Percentiles rank a stretch among this genome's conserved stretches.
Conservation (phyloP, 805 yeast genomes). For the Nadsonia fulvescens region DNA sequence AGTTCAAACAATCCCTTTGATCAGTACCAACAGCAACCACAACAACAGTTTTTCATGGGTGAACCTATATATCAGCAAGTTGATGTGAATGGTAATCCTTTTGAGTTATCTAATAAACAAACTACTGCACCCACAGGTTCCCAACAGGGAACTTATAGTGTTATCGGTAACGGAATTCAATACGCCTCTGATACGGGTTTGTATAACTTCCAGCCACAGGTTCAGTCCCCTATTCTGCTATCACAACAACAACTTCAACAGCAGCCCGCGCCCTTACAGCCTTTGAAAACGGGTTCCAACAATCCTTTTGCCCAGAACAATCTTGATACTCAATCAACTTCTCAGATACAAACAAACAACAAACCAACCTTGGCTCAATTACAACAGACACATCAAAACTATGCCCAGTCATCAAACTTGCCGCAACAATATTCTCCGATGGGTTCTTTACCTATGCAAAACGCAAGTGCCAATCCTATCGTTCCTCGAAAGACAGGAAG, state of each 20-base stretch:
- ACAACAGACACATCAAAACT: slow-evolving; percentile 17
- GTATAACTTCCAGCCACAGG: no score
- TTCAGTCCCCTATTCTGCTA: no score
- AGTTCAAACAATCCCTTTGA: slow-evolving; percentile 10
- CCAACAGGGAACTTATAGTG: no score
- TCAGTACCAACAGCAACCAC: slow-evolving; percentile 7
- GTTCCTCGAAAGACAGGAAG: slow-evolving; percentile 11
- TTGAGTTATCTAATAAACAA: no score
- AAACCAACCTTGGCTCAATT: slow-evolving; percentile 6
- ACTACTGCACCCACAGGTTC: no score
- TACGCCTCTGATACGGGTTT: no score
- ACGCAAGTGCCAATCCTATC: slow-evolving; percentile 12
- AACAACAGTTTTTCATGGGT: no score
- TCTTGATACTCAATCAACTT: slow-evolving; percentile 5
- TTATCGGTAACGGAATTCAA: no score
- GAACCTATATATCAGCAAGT: no score
- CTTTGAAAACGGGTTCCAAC: slow-evolving; percentile 53
- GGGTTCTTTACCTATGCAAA: slow-evolving; percentile 15
- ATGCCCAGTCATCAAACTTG: no score
- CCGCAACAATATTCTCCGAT: no score
- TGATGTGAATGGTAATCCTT: no score
- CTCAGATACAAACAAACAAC: slow-evolving; percentile 4
- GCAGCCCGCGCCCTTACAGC: slow-evolving; percentile 44
- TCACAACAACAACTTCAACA: slow-evolving; percentile 53
- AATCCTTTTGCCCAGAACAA: slow-evolving; percentile 50